Evolutionary conservation across 2,329 filamentous ascomycete species (phyloP), one percentile per base, ranked within the genome.

Genomic region (Microsporum canis): DNA sequence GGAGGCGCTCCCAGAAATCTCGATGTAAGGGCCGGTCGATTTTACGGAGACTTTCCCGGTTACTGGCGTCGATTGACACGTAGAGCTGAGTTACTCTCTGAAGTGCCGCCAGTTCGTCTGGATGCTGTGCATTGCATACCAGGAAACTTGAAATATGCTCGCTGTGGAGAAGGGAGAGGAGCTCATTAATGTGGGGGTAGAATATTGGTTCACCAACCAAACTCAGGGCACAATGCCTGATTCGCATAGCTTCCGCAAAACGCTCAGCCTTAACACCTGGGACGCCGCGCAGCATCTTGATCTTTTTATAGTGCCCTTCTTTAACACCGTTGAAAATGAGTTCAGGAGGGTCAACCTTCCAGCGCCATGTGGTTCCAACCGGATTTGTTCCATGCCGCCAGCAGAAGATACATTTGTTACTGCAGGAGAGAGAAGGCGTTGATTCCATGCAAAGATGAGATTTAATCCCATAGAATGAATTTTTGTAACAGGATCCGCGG

Each of bases 381-480:
- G 92, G 92, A 72, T 97, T 99, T 0, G 94, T 97, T 59, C 92
- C 94, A 71, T 97, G 94, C 5, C 94, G 86, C 94, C 92, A 99
- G 80, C 92, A 99, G 75, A 97, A 99, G 66, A 99, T 90, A 73
- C 94, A 97, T 74, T 99, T 97, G 78, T 97, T 97, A 64, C 88
- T 94, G 80, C 92, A 99, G 7, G 90, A 95, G 3, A 99, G 83
- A 0, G 91, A 96, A 0, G 92, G 92, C 0, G 92, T 97, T 1
- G 92, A 92, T 76, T 99, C 92, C 94, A 99, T 99, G 75, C 92
- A 99, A 64, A 95, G 87, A 71, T 99, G 94, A 0, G 91, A 96
- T 65, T 88, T 84, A 73, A 99, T 99, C 57, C 92, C 92, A 74
- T 99, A 99, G 74, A 99, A 95, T 0, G 89, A 95, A 75, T 85